Conservation (phyloP, 2,329 filamentous ascomycete genomes). For the Thermoascus crustaceus region DNA sequence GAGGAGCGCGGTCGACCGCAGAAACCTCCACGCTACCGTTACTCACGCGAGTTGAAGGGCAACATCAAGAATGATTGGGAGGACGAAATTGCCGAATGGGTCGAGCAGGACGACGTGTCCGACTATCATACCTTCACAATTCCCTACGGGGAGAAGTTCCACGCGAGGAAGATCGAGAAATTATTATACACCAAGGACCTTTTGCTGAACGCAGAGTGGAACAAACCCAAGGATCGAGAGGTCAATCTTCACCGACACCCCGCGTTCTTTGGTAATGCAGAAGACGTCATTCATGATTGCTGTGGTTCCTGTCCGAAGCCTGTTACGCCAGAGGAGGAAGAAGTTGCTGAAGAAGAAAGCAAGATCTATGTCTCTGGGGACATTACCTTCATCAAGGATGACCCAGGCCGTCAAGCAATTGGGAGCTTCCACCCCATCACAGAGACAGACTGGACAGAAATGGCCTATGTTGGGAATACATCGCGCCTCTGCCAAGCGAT, state of each 20-base stretch:
- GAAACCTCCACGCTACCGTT: constrained; percentile 30
- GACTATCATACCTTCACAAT: constrained; percentile 65
- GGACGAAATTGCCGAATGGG: constrained; percentile 78
- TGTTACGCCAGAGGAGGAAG: constrained; percentile 60
- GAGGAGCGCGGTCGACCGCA: constrained; percentile 63
- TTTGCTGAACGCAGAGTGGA: constrained; percentile 81
- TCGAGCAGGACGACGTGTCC: constrained; percentile 65
- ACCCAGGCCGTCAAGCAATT: constrained; percentile 68
- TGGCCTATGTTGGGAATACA: constrained; percentile 81
- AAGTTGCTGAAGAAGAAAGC: constrained; percentile 61
- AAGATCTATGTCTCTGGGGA: constrained; percentile 70
- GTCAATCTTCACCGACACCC: constrained; percentile 77
- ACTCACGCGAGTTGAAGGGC: constrained; percentile 44
- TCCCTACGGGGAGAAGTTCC: constrained; percentile 30
- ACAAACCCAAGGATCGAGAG: constrained; percentile 63
- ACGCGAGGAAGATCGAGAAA: constrained; percentile 60
- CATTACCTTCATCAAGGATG: constrained; percentile 67
- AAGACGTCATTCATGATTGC: constrained; percentile 71
- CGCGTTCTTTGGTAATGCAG: constrained; percentile 69
- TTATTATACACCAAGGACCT: constrained; percentile 74
- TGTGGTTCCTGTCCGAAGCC: constrained; percentile 70
- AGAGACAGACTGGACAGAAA: constrained; percentile 79
- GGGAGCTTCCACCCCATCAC: constrained; percentile 73
- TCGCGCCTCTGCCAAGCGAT: constrained; percentile 72
- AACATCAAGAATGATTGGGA: constrained; percentile 72